phyloP scores from a whole-genome alignment of 2,329 filamentous ascomycete species.

The Scedosporium apiospermum region DNA sequence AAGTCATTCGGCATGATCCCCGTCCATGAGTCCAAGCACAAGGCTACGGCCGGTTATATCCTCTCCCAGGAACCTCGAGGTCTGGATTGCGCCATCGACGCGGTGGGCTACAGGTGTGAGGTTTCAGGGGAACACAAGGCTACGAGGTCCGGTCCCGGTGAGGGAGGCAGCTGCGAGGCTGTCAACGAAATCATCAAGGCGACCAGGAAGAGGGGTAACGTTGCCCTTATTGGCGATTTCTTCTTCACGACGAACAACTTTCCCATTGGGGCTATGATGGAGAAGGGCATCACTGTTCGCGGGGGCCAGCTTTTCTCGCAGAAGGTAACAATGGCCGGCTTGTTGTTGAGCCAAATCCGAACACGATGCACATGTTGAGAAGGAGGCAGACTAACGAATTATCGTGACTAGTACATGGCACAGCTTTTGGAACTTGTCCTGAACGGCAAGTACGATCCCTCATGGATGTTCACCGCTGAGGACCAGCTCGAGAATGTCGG shows the following conservation, averaged over 20 bases:
- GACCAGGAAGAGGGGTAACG: slow-evolving; percentile 18
- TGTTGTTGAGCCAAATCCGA: no score
- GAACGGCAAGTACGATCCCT: not conserved
- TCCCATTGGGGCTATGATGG: slow-evolving; percentile 21
- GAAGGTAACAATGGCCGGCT: no score
- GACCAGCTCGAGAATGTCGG: not conserved
- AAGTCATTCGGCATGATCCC: slow-evolving; percentile 19
- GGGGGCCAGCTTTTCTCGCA: slow-evolving; percentile 17
- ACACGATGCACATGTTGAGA: no score
- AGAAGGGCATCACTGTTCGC: slow-evolving; percentile 21
- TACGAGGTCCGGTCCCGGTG: slow-evolving; percentile 13
- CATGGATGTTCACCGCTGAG: not conserved
- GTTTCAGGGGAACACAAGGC: slow-evolving; percentile 6
- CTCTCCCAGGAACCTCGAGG: slow-evolving; percentile 16
- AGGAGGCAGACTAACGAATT: no score
- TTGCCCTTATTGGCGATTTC: slow-evolving; percentile 20
- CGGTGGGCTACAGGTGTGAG: slow-evolving; percentile 18
- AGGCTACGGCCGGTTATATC: slow-evolving; percentile 19
- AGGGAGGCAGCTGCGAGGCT: slow-evolving; percentile 18
- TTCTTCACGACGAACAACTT: slow-evolving; percentile 18
- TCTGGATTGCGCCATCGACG: slow-evolving; percentile 20
- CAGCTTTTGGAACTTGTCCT: not conserved
- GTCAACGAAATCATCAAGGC: slow-evolving; percentile 19
- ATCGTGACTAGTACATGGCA: not conserved
- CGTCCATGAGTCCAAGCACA: slow-evolving; percentile 14